These are phyloP conservation scores for Rhamnella rubrinervis DNA, from an alignment of 331 rosid species.

Conservation along the genomic window DNA sequence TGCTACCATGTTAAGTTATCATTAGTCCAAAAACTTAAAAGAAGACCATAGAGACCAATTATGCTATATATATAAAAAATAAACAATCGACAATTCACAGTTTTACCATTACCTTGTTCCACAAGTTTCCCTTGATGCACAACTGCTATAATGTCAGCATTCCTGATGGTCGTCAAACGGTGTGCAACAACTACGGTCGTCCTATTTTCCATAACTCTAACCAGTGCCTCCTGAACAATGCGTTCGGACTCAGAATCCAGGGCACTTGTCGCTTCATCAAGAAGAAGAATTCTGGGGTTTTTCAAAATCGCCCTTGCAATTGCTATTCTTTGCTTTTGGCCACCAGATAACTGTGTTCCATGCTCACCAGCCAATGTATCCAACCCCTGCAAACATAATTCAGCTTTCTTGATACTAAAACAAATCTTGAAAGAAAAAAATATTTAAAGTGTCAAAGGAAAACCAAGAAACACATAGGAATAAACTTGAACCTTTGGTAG, in stretches of 20 bases:
- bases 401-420: not conserved
- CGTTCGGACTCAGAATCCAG: slow-evolving; percentile 48
- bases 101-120: slow-evolving; percentile 47
- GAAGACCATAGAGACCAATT: too few species aligned
- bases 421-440: not conserved
- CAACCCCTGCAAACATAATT: slow-evolving; percentile 13
- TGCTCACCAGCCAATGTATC: slow-evolving; percentile 22
- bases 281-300: slow-evolving; percentile 42
- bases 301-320: slow-evolving; percentile 61
- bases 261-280: slow-evolving; percentile 56
- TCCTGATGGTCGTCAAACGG: slow-evolving; percentile 65
- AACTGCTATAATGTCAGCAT: slow-evolving; percentile 66
- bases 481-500: slow-evolving; percentile 44
- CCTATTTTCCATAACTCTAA: slow-evolving; percentile 50
- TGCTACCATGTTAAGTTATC: too few species aligned
- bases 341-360: slow-evolving; percentile 27
- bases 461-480: not conserved
- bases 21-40: too few species aligned
- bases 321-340: slow-evolving; percentile 43
- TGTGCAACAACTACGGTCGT: slow-evolving; percentile 79
- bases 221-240: slow-evolving; percentile 58
- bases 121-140: slow-evolving; percentile 66
- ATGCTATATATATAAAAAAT: too few species aligned
- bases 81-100: too few species aligned
- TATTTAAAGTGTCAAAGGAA: not conserved